A percentile compares a stretch with the other conserved stretches of the same genome.
Conservation (phyloP, 1,139 yeast genomes). For the Geotrichum fermentans region DNA sequence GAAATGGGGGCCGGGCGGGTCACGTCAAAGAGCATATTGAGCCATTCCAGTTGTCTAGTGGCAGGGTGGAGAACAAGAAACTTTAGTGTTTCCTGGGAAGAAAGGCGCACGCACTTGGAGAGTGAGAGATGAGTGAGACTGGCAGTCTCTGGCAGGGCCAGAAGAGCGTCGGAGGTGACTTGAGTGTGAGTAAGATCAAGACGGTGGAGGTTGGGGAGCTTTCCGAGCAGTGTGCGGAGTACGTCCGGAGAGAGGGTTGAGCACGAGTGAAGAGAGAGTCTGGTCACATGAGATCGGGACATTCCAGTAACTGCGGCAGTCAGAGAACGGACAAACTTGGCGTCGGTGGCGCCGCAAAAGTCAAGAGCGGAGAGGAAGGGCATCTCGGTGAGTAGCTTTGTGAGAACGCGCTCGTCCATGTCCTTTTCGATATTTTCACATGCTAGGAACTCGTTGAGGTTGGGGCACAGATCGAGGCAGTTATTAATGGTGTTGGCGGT, state of each 20-base stretch:
- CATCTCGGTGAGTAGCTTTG: conserved; percentile 50
- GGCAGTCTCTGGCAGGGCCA: conserved; percentile 49
- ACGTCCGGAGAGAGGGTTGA: conserved; percentile 62
- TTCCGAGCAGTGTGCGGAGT: conserved; percentile 54
- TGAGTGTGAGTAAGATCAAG: conserved; percentile 81
- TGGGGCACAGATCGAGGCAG: conserved; percentile 51
- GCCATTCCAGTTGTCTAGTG: conserved; percentile 59
- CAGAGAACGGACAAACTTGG: conserved; percentile 50
- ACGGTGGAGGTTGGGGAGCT: conserved; percentile 55
- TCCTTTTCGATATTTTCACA: conserved; percentile 86
- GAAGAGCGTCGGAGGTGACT: conserved; percentile 54
- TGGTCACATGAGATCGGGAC: conserved; percentile 38
- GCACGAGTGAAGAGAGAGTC: conserved; percentile 83
- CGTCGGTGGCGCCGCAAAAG: conserved; percentile 82
- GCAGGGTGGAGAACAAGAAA: conserved; percentile 73
- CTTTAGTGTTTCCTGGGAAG: conserved; percentile 67
- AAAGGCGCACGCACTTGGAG: conserved; percentile 70
- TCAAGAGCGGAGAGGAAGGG: conserved; percentile 64
- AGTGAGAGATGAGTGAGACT: conserved; percentile 71
- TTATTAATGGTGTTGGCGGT: conserved; percentile 59
- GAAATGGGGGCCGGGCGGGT: conserved; percentile 60
- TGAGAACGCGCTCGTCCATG: conserved; percentile 46
- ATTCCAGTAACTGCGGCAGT: conserved; percentile 2
- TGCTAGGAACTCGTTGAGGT: conserved; percentile 71
- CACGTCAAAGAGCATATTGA: conserved; percentile 68